Evolutionary conservation across 83 land plant species (phyloP), one percentile per base, ranked within the genome.

Genomic region (Picea abies): DNA sequence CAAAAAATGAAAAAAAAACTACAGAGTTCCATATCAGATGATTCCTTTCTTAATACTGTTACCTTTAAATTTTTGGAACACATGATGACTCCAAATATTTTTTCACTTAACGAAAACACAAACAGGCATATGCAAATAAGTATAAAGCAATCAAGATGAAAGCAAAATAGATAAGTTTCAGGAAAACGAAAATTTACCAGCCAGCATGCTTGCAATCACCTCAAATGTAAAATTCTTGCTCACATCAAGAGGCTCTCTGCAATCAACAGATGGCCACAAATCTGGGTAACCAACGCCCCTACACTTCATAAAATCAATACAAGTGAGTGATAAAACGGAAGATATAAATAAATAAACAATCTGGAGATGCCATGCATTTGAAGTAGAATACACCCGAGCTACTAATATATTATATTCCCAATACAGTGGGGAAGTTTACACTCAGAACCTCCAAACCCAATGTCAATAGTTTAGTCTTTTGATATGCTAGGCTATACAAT

Each of bases 251-350:
- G 99, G 98, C 85, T 95, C 93, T 83, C 81, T 88, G 79, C 99
- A 97, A 63, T 87, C 63, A 66, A 82, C 58, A 19, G 96, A 90
- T 25, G 99, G 99, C 99, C 99, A 97, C 22, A 97, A 89, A 76
- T 92, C 88, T 76, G 99, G 95, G 85, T 97, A 97, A 41, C 99
- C 99, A 82, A 82, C 71, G 10, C 99, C 99, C 99, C 99, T 96
- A 82, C 86, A 84, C 7, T 65, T 75, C 8, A 86, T 23, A 64
- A 58, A 29, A 23, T 19, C 23, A 41, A 64, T 20, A 26, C 26
- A 76, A 76, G 62, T 69, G 16, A 39, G 49, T 72, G 60, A 62
- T n/a, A 12, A 14, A 37, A 37, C 29, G 44, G 49, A 78, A 25
- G 25, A 60, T 60, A 76, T 32, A 63, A 14, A 76, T 3, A 41